These are phyloP conservation scores for Cymodocea nodosa DNA, from an alignment of 116 monocot species.

Conservation along the genomic window DNA sequence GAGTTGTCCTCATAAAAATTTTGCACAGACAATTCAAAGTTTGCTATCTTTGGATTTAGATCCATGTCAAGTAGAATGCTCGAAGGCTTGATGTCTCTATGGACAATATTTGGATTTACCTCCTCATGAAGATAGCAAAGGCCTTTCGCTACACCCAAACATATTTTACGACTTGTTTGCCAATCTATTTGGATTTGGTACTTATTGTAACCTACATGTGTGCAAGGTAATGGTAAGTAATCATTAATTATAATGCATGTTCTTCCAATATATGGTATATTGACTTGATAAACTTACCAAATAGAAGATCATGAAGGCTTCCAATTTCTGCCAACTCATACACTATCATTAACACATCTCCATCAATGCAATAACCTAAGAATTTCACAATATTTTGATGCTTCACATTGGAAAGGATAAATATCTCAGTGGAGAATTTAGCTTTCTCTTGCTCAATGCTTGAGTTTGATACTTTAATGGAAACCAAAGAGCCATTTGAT, in stretches of 20 bases:
- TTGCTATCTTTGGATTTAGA: constrained; percentile 14
- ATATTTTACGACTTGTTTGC: neutral
- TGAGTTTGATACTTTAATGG: neutral
- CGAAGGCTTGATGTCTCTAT: constrained; percentile 26
- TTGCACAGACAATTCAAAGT: constrained; percentile 17
- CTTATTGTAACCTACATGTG: neutral
- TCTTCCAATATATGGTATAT: neutral
- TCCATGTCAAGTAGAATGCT: constrained; percentile 24
- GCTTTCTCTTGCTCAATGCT: too few relatives aligned
- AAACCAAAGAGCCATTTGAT: neutral
- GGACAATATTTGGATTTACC: constrained; percentile 25
- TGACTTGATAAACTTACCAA: neutral
- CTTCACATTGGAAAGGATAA: neutral
- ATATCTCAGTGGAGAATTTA: neutral
- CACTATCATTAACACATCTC: neutral
- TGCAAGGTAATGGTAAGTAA: neutral
- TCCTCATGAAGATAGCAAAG: constrained; percentile 15
- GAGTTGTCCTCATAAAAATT: too few relatives aligned
- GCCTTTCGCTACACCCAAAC: neutral
- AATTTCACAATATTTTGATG: neutral
- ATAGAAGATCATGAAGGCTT: neutral
- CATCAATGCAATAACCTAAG: neutral
- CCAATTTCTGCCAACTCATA: neutral
- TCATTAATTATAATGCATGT: neutral
- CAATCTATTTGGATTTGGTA: neutral